Base-by-base conservation (phyloP, 305 asterid species). In the Fraxinus nigra region DNA sequence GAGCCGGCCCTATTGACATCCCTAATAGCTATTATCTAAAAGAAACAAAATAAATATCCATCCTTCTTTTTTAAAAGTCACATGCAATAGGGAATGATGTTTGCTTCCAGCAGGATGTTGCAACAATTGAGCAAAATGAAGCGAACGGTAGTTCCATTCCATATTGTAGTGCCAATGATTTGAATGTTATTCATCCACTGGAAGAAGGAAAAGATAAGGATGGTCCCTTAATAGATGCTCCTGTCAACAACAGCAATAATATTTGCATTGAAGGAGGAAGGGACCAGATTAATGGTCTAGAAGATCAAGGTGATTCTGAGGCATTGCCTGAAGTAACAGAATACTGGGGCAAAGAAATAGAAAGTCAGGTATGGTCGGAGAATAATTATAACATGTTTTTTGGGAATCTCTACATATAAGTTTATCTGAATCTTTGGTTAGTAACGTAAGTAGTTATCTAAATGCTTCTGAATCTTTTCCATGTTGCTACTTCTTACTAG, bases 61-160 rank as follows among this genome's bases (percentile, higher is more conserved):
- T 56, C 28, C 18, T n/a, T 54, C 65, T 54, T n/a, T 2, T n/a
- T 54, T 54, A 61, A 61, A 59, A 22, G 16, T 20, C 32, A 8
- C 72, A 0, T 61, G 72, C 13, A 3, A 9, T 20, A 9, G 32
- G 7, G 72, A 22, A 61, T 59, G 40, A 82, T 80, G 40, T 9
- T 13, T 59, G 56, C 76, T 78, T 81, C 40, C 72, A 56, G 67
- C 87, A 84, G 92, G 83, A 85, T 79, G 77, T 79, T 33, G 65
- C 34, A 73, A 30, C 77, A 76, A 63, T 56, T 63, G 69, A 77
- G 65, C 75, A 78, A 69, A 72, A 65, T 33, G 81, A 73, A 79
- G 82, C 59, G 38, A 73, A 5, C 10, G 67, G 16, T 43, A 24
- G 38, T 72, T 3, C 69, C 43, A 30, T 38, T 70, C 38, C 63